Base-by-base conservation (phyloP, 306 rosid species). In the Quercus gilva region DNA sequence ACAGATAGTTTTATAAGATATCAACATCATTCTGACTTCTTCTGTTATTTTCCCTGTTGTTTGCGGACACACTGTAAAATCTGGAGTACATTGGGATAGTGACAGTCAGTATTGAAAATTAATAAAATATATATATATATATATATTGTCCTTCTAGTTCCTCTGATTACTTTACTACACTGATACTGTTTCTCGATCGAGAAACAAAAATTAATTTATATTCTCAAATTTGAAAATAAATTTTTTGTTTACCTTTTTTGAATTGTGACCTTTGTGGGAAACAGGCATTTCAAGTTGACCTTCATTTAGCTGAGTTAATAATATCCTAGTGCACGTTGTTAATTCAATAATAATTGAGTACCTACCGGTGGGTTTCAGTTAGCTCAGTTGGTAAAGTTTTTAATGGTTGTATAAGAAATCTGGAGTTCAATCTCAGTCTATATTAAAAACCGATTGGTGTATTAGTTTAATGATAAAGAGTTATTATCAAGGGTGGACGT, bases 51-150 rank as follows among this genome's bases (percentile, higher is more conserved):
- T 76, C 59, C 12, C 23, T 76, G 78, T 45, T 76, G 83, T 80
- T 76, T 43, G 57, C 13, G 82, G 79, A 78, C 76, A 8, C 3
- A 41, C 33, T 59, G 61, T 56, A 59, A 72, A 73, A 35, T 76
- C 82, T 71, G 74, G 87, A 64, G 78, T 55, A 21, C 68, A 26
- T 64, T 74, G 75, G 81, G 78, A 77, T 76, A 77, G 83, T 83
- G 81, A 79, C 75, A 84, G 65, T 33, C 52, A 20, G 74, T 86
- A 86, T 81, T 78, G 84, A 69, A 82, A 72, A 81, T 78, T 76
- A 86, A 90, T 83, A 87, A 26, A 2, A 26, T 26, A 26, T 26
- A 33, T 33, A 35, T 35, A 31, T 31, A 31, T 31, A 31, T 4
- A 45, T 45, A 49, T 49, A 58, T 80, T 75, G 43, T 31, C 55